Evolutionary conservation across 2,329 filamentous ascomycete genomes (phyloP), one percentile per base, ranked within the genome.

Genomic region (Colletotrichum australisinense): DNA sequence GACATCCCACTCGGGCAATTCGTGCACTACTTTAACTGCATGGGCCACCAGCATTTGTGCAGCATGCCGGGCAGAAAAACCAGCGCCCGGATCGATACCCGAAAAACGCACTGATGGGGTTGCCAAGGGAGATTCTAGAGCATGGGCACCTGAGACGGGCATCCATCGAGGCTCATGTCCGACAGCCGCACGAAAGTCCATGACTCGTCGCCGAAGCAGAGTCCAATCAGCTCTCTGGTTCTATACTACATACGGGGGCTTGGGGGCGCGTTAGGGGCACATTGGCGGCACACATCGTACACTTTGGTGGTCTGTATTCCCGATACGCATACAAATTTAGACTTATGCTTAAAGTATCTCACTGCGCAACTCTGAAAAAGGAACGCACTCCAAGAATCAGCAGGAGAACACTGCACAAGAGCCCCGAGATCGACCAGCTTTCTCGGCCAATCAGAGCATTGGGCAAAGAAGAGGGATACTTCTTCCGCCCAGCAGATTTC

Each of bases 141-240:
- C 63, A 70, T 55, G 16, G 55, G 32, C 24, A 60, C 62, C 55
- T 35, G 68, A 67, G 62, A 60, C 55, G 14, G 38, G 9, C 59
- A 56, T 60, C 14, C n/a, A 55, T 46, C 30, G 24, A 26, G 9
- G 64, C 38, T 30, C 26, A 55, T 53, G 65, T 69, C 66, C 59
- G 59, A 35, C n/a, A 59, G 69, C 65, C 24, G 32, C 30, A 55
- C 28, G 30, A 46, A 12, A 42, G 7, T 24, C 46, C 69, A 72
- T 69, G 69, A 72, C 69, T 72, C 69, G 66, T 38, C 24, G 35
- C 32, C 2, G 11, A 14, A 9, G 6, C 28, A 24, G 22, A 12
- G 14, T 1, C 66, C 69, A 72, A 72, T 69, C 53, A 57, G n/a
- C 12, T 26, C 16, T 3, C 8, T 35, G 5, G 24, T 4, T 35